Evolutionary conservation across 257 asterid genomes (phyloP).

Genomic region (Fraxinus quadrangulata): DNA sequence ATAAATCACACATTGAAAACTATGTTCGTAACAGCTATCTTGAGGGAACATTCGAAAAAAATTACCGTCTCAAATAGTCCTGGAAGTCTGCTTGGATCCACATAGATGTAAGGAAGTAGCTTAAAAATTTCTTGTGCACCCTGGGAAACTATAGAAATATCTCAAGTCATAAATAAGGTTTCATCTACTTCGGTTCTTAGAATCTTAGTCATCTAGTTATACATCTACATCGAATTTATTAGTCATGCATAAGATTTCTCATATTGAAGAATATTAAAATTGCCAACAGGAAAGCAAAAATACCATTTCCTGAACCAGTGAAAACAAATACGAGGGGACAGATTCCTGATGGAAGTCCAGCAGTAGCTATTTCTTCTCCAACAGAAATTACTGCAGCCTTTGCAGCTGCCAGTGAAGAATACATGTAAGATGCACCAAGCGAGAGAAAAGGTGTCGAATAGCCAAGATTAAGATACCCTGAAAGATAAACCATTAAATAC

Average conservation of each 20-base stretch:
- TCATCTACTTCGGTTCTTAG: background rate
- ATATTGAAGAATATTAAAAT: slow-evolving; percentile 6
- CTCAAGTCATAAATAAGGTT: background rate
- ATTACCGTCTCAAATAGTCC: slow-evolving; percentile 66
- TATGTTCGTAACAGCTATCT: background rate
- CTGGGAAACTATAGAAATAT: slow-evolving; percentile 60
- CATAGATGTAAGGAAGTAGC: slow-evolving; percentile 89
- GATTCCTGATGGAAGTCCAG: slow-evolving; percentile 82
- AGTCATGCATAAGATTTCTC: background rate
- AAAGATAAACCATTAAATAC: slow-evolving; percentile 13
- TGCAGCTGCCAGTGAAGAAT: slow-evolving; percentile 92
- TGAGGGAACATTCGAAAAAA: slow-evolving; percentile 4
- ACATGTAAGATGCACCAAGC: slow-evolving; percentile 88
- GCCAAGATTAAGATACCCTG: slow-evolving; percentile 94
- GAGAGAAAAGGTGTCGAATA: slow-evolving; percentile 95
- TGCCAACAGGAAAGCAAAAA: slow-evolving; percentile 8
- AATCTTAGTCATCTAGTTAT: background rate
- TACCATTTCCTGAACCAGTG: slow-evolving; percentile 94
- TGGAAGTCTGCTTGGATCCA: slow-evolving; percentile 73
- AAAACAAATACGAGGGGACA: slow-evolving; percentile 90
- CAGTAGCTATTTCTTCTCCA: slow-evolving; percentile 94
- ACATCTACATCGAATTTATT: background rate
- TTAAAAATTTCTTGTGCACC: slow-evolving; percentile 93
- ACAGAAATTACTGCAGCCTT: slow-evolving; percentile 93
- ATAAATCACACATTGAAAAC: background rate